A percentile compares a stretch with the other conserved stretches of the same genome.
phyloP scores from a whole-genome alignment of 306 rosid genomes.

The Medicago arabica region DNA sequence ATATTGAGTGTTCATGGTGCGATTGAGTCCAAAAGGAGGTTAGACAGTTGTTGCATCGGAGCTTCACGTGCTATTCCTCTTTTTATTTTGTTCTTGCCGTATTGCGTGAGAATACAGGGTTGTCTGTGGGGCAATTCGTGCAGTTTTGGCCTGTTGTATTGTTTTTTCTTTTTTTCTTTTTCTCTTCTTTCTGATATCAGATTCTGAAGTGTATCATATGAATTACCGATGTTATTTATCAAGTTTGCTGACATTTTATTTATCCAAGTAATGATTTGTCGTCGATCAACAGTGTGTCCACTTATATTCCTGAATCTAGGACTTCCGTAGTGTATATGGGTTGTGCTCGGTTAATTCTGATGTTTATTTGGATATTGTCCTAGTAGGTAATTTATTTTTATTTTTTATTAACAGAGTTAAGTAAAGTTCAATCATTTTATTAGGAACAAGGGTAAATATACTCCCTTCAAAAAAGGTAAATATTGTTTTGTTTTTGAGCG shows the following conservation, averaged over 20 bases:
- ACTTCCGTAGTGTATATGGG: background rate
- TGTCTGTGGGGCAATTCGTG: conserved; percentile 60
- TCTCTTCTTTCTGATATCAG: background rate
- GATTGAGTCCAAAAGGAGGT: conserved; percentile 52
- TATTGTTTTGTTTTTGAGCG: too few species aligned
- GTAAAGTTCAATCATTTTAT: too few species aligned
- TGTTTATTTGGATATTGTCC: too few species aligned
- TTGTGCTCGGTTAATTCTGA: background rate
- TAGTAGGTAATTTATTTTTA: too few species aligned
- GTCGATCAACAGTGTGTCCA: background rate
- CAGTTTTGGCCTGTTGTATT: conserved; percentile 60
- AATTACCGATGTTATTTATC: conserved; percentile 38
- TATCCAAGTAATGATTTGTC: conserved; percentile 6
- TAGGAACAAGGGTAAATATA: too few species aligned
- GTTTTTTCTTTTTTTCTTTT: conserved; percentile 10
- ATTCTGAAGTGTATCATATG: conserved; percentile 48
- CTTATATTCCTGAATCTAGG: background rate
- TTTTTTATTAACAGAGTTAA: too few species aligned
- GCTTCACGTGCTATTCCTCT: conserved; percentile 40
- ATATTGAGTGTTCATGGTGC: conserved; percentile 61
- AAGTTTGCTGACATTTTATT: conserved; percentile 41
- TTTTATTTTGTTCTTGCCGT: conserved; percentile 29
- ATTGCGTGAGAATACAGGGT: conserved; percentile 61
- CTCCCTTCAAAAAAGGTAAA: too few species aligned
- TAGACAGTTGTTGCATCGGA: conserved; percentile 52